Evolutionary conservation across 163 green algal species (phyloP).

Genomic region (Scenedesmus sp.): DNA sequence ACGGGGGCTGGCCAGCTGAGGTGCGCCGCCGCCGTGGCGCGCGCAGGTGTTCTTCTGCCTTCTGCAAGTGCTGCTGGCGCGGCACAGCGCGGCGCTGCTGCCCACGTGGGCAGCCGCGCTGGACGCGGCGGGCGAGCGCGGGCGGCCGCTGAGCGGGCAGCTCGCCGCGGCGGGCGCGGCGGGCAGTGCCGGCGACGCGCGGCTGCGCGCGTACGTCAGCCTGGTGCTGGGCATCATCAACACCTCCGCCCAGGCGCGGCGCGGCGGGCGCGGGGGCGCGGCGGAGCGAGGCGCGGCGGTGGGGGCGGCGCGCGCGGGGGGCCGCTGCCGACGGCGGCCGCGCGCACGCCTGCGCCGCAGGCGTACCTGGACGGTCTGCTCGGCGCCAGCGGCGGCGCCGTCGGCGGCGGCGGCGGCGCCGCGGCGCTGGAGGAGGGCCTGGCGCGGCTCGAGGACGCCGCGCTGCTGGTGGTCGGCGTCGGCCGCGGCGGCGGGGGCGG

Average conservation of each 20-base stretch:
- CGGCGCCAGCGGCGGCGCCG: not conserved
- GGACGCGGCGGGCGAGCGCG: slow-evolving; percentile 24
- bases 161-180: slow-evolving; percentile 2
- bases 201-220: slow-evolving; percentile 42
- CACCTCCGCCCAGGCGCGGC: slow-evolving; percentile 11
- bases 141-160: slow-evolving; percentile 20
- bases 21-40: not conserved
- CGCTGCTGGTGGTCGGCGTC: slow-evolving; percentile 33
- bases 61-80: slow-evolving; percentile 33
- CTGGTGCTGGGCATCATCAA: slow-evolving; percentile 47
- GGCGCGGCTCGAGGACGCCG: slow-evolving; percentile 29
- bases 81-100: slow-evolving; percentile 31
- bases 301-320: not conserved
- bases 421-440: slow-evolving; percentile 28
- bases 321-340: not conserved
- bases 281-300: not conserved
- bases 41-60: slow-evolving; percentile 44
- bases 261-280: too few relatives aligned
- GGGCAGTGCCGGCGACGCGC: slow-evolving; percentile 15
- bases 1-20: too few relatives aligned
- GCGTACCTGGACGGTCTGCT: slow-evolving; percentile 18
- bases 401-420: not conserved
- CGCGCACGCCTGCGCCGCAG: not conserved
- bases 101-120: slow-evolving; percentile 20
- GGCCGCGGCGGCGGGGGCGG: too few relatives aligned